phyloP scores from a whole-genome alignment of 352 stramenopile genomes.

The Phytophthora fragariae region DNA sequence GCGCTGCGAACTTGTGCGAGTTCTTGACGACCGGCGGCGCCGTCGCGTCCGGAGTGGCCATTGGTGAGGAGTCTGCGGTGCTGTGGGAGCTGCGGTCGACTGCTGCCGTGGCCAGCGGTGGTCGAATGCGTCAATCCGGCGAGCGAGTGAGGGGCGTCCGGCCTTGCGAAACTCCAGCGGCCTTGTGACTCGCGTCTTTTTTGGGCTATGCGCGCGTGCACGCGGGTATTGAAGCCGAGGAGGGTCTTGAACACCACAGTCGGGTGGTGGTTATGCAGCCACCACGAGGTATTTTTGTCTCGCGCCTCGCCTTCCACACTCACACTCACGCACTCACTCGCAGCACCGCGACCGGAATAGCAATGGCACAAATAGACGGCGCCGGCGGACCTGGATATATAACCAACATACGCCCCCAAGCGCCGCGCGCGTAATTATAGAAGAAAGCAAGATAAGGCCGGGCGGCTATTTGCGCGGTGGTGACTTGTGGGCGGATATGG shows the following conservation, averaged over 20 bases:
- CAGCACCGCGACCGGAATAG: constrained; percentile 27
- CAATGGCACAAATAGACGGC: constrained; percentile 32
- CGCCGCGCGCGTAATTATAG: constrained; percentile 40
- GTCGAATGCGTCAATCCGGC: constrained; percentile 38
- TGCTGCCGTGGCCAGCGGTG: constrained; percentile 23
- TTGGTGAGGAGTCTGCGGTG: constrained; percentile 10
- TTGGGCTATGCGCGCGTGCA: constrained; percentile 40
- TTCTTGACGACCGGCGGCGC: constrained; percentile 35
- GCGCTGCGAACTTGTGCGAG: constrained; percentile 65
- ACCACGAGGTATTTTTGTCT: constrained; percentile 34
- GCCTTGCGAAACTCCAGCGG: constrained; percentile 36
- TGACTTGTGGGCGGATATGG: constrained; percentile 10
- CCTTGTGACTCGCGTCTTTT: constrained; percentile 39
- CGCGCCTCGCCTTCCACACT: constrained; percentile 16
- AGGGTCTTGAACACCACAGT: constrained; percentile 1
- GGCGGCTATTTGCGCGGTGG: background rate
- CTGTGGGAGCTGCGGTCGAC: constrained; percentile 7
- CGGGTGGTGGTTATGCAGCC: constrained; percentile 24
- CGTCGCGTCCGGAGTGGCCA: constrained; percentile 35
- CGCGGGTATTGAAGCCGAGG: constrained; percentile 20
- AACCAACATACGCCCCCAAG: constrained; percentile 29
- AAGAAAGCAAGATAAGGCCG: constrained; percentile 45
- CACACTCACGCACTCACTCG: constrained; percentile 21
- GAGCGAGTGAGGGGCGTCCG: constrained; percentile 6
- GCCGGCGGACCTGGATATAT: constrained; percentile 28